Evolutionary conservation across 805 yeast genomes (phyloP).

Genomic region (Candida peoriensis): DNA sequence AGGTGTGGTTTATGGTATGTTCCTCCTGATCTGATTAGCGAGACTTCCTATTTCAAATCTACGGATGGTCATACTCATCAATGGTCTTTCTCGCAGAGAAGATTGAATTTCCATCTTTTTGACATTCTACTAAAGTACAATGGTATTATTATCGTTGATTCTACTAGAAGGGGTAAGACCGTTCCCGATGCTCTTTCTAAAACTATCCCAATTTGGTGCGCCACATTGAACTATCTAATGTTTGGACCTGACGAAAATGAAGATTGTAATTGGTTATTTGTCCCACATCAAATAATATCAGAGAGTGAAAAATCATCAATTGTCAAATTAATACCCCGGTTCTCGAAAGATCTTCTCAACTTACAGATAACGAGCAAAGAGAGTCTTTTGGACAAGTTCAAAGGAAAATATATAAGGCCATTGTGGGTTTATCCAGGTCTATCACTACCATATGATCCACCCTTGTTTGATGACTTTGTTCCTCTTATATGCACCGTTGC

Average conservation of each 20-base stretch:
- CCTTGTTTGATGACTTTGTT: constrained; percentile 27
- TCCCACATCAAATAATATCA: constrained; percentile 53
- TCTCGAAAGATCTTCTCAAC: constrained; percentile 39
- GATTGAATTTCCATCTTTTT: constrained; percentile 71
- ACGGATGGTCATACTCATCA: constrained; percentile 86
- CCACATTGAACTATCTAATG: constrained; percentile 58
- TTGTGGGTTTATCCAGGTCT: constrained; percentile 63
- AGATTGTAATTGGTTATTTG: constrained; percentile 39
- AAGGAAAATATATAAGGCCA: constrained; percentile 53
- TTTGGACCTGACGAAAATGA: constrained; percentile 28
- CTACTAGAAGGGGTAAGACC: constrained; percentile 78
- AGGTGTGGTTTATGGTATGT: constrained; percentile 88
- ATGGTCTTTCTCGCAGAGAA: constrained; percentile 72
- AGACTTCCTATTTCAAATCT: constrained; percentile 73
- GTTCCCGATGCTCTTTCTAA: constrained; percentile 87
- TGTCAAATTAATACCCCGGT: constrained; percentile 37
- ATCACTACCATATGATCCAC: constrained; percentile 29
- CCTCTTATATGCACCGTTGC: constrained; percentile 56
- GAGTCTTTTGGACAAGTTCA: constrained; percentile 27
- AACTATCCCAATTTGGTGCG: constrained; percentile 90
- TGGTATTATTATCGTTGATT: constrained; percentile 68
- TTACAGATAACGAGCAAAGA: constrained; percentile 35
- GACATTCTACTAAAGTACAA: constrained; percentile 35
- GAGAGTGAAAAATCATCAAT: constrained; percentile 53
- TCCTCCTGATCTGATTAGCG: constrained; percentile 34